phyloP scores from a whole-genome alignment of 2,329 filamentous ascomycete genomes.

The Sporothrix phasma region DNA sequence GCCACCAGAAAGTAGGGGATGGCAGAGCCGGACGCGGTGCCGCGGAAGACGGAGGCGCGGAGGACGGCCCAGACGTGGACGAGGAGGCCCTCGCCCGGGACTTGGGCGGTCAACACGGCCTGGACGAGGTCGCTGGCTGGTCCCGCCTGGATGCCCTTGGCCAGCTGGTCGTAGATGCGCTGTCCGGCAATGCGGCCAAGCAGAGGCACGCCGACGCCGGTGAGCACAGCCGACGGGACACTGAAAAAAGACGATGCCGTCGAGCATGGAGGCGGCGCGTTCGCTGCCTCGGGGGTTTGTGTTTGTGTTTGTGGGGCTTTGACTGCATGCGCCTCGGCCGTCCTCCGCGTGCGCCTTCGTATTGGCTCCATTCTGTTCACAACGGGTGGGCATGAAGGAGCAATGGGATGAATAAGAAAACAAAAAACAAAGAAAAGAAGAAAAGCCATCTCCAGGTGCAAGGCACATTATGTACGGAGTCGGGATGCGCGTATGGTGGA shows the following conservation, averaged over 20 bases:
- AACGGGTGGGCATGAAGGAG: too few species aligned
- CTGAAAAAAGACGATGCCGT: constrained; percentile 3
- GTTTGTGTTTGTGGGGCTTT: background rate
- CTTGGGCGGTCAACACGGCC: constrained; percentile 7
- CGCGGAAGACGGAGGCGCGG: constrained; percentile 20
- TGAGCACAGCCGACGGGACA: background rate
- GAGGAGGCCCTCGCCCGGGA: background rate
- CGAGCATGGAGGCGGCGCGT: background rate
- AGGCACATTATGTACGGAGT: too few species aligned
- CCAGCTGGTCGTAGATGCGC: background rate
- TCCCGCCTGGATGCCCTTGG: too few species aligned
- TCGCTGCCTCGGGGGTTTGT: background rate
- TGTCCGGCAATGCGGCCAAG: background rate
- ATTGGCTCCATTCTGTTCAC: background rate
- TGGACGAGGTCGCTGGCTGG: background rate
- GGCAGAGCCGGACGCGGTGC: constrained; percentile 21
- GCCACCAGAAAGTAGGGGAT: constrained; percentile 25
- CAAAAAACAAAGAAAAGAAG: too few species aligned
- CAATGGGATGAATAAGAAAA: too few species aligned
- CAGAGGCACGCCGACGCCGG: background rate
- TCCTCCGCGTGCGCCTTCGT: background rate
- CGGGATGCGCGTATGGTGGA: too few species aligned
- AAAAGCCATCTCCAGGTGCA: too few species aligned
- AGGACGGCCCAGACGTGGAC: constrained; percentile 13
- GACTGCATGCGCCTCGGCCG: too few species aligned